A percentile compares a stretch with the other conserved stretches of the same genome.
These are phyloP conservation scores for Hura crepitans DNA, from an alignment of 441 rosid genomes.

Conservation along the genomic window DNA sequence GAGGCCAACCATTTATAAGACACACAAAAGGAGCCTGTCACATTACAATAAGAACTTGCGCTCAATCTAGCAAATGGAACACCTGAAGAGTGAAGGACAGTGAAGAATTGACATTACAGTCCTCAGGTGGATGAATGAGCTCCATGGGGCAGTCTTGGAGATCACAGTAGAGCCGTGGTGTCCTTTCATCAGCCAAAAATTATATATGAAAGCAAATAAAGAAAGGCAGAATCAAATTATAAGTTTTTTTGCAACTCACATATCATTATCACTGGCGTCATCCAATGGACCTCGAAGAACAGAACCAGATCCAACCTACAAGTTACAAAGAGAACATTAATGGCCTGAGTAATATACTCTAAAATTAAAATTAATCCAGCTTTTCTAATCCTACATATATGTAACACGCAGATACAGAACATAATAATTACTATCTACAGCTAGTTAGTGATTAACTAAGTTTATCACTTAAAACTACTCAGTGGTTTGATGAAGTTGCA, in stretches of 20 bases:
- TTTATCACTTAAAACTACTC: background rate
- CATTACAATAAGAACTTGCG: constrained; percentile 25
- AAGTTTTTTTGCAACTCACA: constrained; percentile 53
- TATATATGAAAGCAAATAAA: constrained; percentile 23
- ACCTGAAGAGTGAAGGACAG: constrained; percentile 91
- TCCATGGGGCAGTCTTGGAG: constrained; percentile 77
- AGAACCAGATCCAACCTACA: constrained; percentile 89
- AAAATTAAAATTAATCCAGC: constrained; percentile 1
- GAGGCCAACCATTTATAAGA: constrained; percentile 22
- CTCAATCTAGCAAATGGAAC: constrained; percentile 31
- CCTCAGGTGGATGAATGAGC: constrained; percentile 84
- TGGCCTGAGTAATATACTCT: constrained; percentile 1
- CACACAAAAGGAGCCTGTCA: constrained; percentile 21
- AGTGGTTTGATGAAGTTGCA: background rate
- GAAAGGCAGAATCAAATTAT: constrained; percentile 6
- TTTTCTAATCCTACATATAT: background rate
- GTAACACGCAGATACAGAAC: background rate
- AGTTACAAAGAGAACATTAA: constrained; percentile 22
- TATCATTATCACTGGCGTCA: constrained; percentile 60
- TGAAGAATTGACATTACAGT: constrained; percentile 84
- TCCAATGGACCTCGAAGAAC: constrained; percentile 70
- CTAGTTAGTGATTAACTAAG: background rate
- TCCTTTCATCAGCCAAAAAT: constrained; percentile 40
- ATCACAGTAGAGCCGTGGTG: constrained; percentile 70
- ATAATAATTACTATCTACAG: background rate